A percentile compares a stretch with the other conserved stretches of the same genome.
Evolutionary conservation across 2,329 filamentous ascomycete genomes (phyloP).

Genomic region (Blumeria graminis): DNA sequence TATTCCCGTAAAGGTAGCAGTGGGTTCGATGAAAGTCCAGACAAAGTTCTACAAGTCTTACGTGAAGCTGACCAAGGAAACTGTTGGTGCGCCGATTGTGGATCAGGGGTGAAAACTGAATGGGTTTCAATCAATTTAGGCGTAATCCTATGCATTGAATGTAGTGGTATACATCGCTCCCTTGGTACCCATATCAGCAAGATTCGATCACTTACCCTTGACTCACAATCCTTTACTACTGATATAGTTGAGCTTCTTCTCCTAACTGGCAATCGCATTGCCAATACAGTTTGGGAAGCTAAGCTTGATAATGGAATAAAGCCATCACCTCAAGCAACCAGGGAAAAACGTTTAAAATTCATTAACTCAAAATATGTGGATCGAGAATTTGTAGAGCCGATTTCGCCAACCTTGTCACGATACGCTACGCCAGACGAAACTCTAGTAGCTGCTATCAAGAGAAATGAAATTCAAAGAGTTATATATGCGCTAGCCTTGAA

Average conservation of each 20-base stretch:
- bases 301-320: constrained; percentile 49
- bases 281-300: constrained; percentile 93
- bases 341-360: constrained; percentile 80
- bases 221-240: constrained; percentile 86
- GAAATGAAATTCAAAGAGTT: constrained; percentile 82
- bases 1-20: constrained; percentile 45
- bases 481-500: constrained; percentile 70
- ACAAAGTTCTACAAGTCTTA: constrained; percentile 65
- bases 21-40: constrained; percentile 57
- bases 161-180: constrained; percentile 88
- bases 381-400: constrained; percentile 53
- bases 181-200: constrained; percentile 96
- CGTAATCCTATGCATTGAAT: constrained; percentile 92
- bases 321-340: constrained; percentile 49
- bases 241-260: constrained; percentile 90
- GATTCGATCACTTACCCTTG: constrained; percentile 78
- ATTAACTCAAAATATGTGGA: constrained; percentile 92
- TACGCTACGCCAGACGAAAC: constrained; percentile 68
- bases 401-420: constrained; percentile 49
- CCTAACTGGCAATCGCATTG: constrained; percentile 76
- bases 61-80: constrained; percentile 84
- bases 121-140: constrained; percentile 98
- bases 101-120: constrained; percentile 76
- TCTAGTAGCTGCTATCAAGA: constrained; percentile 77
- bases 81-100: constrained; percentile 82